phyloP scores from a whole-genome alignment of 176 grass and related monocot species.

The Oryza coarctata region DNA sequence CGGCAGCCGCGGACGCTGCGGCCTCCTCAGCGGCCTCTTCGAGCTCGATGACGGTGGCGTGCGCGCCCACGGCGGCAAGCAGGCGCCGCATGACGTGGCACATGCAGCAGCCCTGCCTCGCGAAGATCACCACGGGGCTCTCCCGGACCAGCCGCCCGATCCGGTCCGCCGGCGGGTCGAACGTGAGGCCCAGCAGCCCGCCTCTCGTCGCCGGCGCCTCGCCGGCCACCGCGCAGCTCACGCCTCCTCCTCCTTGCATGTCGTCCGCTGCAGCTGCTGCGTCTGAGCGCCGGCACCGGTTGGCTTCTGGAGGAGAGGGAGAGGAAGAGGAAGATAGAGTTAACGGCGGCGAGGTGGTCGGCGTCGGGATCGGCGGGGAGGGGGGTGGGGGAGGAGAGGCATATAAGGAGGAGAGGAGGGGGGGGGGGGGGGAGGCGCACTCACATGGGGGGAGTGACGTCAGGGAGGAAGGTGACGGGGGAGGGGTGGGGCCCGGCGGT shows the following conservation, averaged over 20 bases:
- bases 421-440: too few species aligned
- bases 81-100: constrained; percentile 73
- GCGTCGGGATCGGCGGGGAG: constrained; percentile 26
- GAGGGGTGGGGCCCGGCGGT: constrained; percentile 2
- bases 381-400: neutral
- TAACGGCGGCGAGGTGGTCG: constrained; percentile 18
- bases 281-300: too few species aligned
- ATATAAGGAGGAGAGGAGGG: constrained; percentile 36
- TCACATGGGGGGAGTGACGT: constrained; percentile 61
- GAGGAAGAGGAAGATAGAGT: too few species aligned
- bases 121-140: constrained; percentile 79
- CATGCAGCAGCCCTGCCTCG: constrained; percentile 74
- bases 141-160: constrained; percentile 56
- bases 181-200: constrained; percentile 38
- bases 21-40: constrained; percentile 60
- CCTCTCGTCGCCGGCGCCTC: neutral
- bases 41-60: constrained; percentile 73
- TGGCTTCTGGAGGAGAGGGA: too few species aligned
- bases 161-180: constrained; percentile 48
- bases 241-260: constrained; percentile 52
- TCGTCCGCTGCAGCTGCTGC: too few species aligned
- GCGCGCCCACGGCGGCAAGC: constrained; percentile 56
- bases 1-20: constrained; percentile 32
- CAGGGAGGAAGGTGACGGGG: constrained; percentile 33
- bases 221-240: constrained; percentile 36